These are phyloP conservation scores for Amaranthus cruentus DNA, from an alignment of 148 eudicot species.

Conservation along the genomic window DNA sequence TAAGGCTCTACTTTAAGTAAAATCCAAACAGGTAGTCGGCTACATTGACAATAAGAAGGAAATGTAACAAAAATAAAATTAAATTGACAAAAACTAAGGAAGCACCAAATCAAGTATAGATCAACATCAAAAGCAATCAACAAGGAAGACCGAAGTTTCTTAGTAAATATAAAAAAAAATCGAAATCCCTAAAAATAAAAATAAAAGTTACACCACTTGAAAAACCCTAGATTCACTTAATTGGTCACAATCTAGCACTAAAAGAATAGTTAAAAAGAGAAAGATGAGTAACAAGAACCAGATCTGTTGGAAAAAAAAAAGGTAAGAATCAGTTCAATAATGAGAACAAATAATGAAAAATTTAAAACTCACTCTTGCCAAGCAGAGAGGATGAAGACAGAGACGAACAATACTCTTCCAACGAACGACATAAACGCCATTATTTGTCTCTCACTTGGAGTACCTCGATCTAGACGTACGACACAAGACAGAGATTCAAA, in stretches of 20 bases:
- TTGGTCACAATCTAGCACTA: neutral
- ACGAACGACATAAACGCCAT: slow-evolving; percentile 70
- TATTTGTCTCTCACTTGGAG: slow-evolving; percentile 1
- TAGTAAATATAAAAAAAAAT: neutral
- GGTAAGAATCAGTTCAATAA: neutral
- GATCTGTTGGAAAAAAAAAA: slow-evolving; percentile 25
- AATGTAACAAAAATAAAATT: neutral
- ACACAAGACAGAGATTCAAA: slow-evolving; percentile 22
- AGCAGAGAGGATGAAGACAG: slow-evolving; percentile 73
- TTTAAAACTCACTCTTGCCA: slow-evolving; percentile 63
- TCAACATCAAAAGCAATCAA: neutral
- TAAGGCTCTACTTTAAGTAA: neutral
- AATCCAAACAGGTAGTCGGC: slow-evolving; percentile 1
- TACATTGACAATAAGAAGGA: neutral
- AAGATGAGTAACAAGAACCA: neutral
- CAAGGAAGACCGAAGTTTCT: neutral
- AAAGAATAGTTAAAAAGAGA: neutral
- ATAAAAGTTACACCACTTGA: neutral
- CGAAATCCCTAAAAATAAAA: neutral
- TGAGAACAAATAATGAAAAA: neutral
- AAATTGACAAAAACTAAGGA: neutral
- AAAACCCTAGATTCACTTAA: slow-evolving; percentile 14
- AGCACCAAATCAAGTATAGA: neutral
- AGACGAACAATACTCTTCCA: slow-evolving; percentile 70
- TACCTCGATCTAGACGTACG: slow-evolving; percentile 7